Conservation (phyloP, 2,329 filamentous ascomycete species). For the Phaeosphaeria sp. region DNA sequence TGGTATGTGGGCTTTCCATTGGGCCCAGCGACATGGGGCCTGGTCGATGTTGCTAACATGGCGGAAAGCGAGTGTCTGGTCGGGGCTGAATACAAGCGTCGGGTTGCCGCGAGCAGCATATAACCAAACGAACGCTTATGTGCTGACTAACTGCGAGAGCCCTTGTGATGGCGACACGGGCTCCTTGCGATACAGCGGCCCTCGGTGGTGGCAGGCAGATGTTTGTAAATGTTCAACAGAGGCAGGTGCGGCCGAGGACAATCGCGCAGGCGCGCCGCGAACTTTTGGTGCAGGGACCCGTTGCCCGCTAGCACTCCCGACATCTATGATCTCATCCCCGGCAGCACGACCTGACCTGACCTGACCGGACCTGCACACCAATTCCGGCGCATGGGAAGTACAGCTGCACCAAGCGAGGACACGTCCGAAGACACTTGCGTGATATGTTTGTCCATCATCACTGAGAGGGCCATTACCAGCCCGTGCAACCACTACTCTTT, state of each 20-base stretch:
- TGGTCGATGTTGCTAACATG: slow-evolving; percentile 42
- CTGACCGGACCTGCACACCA: slow-evolving; percentile 16
- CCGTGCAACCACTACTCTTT: slow-evolving; percentile 84
- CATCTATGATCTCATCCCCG: slow-evolving; percentile 16
- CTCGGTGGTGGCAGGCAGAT: slow-evolving; percentile 1
- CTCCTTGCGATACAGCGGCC: neutral
- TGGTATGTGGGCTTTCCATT: slow-evolving; percentile 39
- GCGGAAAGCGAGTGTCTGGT: slow-evolving; percentile 29
- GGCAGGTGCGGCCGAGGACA: neutral
- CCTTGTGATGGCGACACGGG: neutral
- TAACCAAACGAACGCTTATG: slow-evolving; percentile 5
- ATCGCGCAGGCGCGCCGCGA: slow-evolving; percentile 13
- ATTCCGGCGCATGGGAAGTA: slow-evolving; percentile 35
- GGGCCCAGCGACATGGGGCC: slow-evolving; percentile 35
- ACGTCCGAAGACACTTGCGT: slow-evolving; percentile 64
- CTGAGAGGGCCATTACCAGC: slow-evolving; percentile 72
- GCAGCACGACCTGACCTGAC: slow-evolving; percentile 1
- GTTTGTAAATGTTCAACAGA: slow-evolving; percentile 7
- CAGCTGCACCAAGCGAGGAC: slow-evolving; percentile 16
- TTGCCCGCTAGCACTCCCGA: slow-evolving; percentile 24
- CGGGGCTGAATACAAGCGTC: slow-evolving; percentile 20
- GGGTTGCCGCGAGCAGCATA: slow-evolving; percentile 34
- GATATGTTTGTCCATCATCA: slow-evolving; percentile 81
- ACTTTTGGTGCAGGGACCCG: slow-evolving; percentile 17
- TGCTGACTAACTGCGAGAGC: neutral